phyloP scores from a whole-genome alignment of 306 rosid species.

The Citrullus colocynthis region DNA sequence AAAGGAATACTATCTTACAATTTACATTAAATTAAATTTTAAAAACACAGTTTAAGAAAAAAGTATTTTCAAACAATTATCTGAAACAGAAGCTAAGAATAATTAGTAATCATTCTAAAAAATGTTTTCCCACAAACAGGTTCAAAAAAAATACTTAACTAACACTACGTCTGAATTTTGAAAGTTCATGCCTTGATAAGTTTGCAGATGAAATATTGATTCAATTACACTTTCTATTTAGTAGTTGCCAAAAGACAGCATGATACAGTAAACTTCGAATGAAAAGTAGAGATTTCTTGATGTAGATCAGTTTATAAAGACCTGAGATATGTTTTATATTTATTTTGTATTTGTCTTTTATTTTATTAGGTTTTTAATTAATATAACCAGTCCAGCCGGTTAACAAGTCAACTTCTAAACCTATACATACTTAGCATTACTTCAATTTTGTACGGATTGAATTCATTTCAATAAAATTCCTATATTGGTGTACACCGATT shows the following conservation, averaged over 20 bases:
- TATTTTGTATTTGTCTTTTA: too few relatives aligned
- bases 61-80: background rate
- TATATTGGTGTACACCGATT: too few relatives aligned
- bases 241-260: background rate
- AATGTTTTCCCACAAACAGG: background rate
- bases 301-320: too few relatives aligned
- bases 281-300: background rate
- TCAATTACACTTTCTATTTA: background rate
- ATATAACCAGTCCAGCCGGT: too few relatives aligned
- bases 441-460: too few relatives aligned
- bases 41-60: background rate
- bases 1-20: too few relatives aligned
- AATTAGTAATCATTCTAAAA: background rate
- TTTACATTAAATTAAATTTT: too few relatives aligned
- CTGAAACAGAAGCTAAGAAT: background rate
- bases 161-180: background rate
- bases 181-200: background rate
- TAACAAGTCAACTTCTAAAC: too few relatives aligned
- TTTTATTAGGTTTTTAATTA: too few relatives aligned
- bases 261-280: background rate
- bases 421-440: too few relatives aligned
- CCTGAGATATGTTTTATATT: too few relatives aligned
- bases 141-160: background rate
- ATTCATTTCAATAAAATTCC: too few relatives aligned
- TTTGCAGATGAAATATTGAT: background rate